Evolutionary conservation across 106 monocot species (phyloP).

Genomic region (Dioscorea zingiberensis): DNA sequence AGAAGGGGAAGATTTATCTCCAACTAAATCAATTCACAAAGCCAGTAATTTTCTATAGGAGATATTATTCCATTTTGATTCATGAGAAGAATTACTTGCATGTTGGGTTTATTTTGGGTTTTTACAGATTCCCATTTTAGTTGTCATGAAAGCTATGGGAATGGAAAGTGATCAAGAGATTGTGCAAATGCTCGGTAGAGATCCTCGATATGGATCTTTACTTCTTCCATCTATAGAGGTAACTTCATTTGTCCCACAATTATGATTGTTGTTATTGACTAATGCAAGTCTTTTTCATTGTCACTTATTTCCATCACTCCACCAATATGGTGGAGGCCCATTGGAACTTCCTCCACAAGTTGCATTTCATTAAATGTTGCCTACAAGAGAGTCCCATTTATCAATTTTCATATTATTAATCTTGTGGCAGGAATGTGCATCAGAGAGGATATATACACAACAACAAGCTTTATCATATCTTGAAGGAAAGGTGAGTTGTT

Average conservation of each 20-base stretch:
- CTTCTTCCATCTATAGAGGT: slow-evolving; percentile 91
- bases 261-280: too few species aligned
- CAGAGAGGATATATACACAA: slow-evolving; percentile 59
- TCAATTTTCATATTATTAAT: not conserved
- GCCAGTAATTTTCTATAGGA: slow-evolving; percentile 29
- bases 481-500: slow-evolving; percentile 40
- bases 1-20: slow-evolving; percentile 89
- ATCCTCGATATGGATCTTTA: slow-evolving; percentile 75
- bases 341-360: too few species aligned
- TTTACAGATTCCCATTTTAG: slow-evolving; percentile 74
- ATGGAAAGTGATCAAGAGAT: slow-evolving; percentile 95
- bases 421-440: slow-evolving; percentile 62
- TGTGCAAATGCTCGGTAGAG: slow-evolving; percentile 93
- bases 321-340: too few species aligned
- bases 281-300: too few species aligned
- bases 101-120: not conserved
- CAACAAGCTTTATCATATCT: slow-evolving; percentile 74
- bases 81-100: not conserved
- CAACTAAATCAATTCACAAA: slow-evolving; percentile 86
- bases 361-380: too few species aligned
- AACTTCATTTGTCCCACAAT: not conserved
- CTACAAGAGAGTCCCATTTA: too few species aligned
- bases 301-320: too few species aligned
- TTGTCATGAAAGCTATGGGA: slow-evolving; percentile 91
- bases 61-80: not conserved